phyloP scores from a whole-genome alignment of 2,329 filamentous ascomycete genomes.

The Fusarium globosum region DNA sequence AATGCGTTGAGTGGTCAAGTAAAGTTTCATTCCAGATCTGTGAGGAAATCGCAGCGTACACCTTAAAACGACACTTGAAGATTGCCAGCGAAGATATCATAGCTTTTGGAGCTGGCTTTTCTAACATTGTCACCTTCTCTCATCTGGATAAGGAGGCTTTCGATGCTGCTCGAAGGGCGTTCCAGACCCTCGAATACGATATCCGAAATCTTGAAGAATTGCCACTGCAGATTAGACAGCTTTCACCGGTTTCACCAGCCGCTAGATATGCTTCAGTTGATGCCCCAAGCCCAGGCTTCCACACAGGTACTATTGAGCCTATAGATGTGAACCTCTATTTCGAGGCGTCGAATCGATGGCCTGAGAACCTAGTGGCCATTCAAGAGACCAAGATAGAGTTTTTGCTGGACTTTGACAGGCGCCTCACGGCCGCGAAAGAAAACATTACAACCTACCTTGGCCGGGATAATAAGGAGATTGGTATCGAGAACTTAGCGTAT shows the following conservation, averaged over 20 bases:
- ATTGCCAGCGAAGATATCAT: slow-evolving; percentile 64
- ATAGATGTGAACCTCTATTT: slow-evolving; percentile 90
- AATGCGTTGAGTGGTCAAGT: slow-evolving; percentile 88
- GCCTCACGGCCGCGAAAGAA: slow-evolving; percentile 71
- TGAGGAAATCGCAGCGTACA: slow-evolving; percentile 81
- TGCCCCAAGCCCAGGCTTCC: slow-evolving; percentile 54
- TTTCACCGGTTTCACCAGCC: slow-evolving; percentile 77
- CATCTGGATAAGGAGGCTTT: slow-evolving; percentile 69
- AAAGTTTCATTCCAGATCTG: slow-evolving; percentile 73
- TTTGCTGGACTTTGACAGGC: slow-evolving; percentile 77
- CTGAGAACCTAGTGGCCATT: slow-evolving; percentile 89
- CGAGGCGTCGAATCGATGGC: slow-evolving; percentile 93
- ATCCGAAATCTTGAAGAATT: slow-evolving; percentile 83
- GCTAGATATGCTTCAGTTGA: slow-evolving; percentile 78
- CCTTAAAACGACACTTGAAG: slow-evolving; percentile 76
- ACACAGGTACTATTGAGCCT: slow-evolving; percentile 61
- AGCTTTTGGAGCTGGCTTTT: slow-evolving; percentile 63
- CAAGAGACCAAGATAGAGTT: slow-evolving; percentile 96
- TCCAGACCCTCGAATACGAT: slow-evolving; percentile 78
- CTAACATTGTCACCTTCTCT: slow-evolving; percentile 59
- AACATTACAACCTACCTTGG: slow-evolving; percentile 77
- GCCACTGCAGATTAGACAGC: slow-evolving; percentile 85
- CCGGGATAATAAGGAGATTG: slow-evolving; percentile 77
- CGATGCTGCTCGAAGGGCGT: slow-evolving; percentile 74
- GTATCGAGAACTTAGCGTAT: slow-evolving; percentile 81